Evolutionary conservation across 2,329 filamentous ascomycete species (phyloP).

Genomic region (Pyrenophora teres): DNA sequence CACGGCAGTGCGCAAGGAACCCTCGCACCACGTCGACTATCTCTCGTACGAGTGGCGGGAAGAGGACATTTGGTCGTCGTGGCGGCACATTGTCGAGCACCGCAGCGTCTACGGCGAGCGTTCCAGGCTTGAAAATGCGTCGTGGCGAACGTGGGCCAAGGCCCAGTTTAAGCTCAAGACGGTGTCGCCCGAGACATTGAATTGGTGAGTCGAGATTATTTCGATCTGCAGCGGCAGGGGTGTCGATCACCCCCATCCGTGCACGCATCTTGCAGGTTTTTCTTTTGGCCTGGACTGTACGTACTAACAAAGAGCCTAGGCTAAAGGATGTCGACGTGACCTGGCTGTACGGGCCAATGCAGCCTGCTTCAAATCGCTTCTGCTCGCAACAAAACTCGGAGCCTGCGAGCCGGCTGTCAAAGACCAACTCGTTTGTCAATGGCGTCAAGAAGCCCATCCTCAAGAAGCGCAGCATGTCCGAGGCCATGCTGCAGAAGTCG

Average conservation of each 20-base stretch:
- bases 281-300: constrained; percentile 1
- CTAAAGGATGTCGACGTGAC: constrained; percentile 96
- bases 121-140: constrained; percentile 87
- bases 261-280: constrained; percentile 23
- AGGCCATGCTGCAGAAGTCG: constrained; percentile 89
- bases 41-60: constrained; percentile 91
- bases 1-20: constrained; percentile 72
- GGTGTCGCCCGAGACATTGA: constrained; percentile 86
- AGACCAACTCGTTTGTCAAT: constrained; percentile 68
- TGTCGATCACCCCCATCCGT: constrained; percentile 38
- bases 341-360: constrained; percentile 93
- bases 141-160: constrained; percentile 97
- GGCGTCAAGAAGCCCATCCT: constrained; percentile 82
- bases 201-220: constrained; percentile 70
- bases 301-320: constrained; percentile 59
- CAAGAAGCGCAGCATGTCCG: constrained; percentile 95
- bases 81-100: constrained; percentile 88
- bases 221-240: constrained; percentile 27
- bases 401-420: constrained; percentile 60
- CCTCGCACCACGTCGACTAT: constrained; percentile 92
- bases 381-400: constrained; percentile 56
- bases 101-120: constrained; percentile 79
- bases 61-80: constrained; percentile 97
- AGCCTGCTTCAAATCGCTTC: constrained; percentile 67
- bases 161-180: constrained; percentile 85